Percentiles rank a stretch among this genome's conserved stretches.
Conservation (phyloP, 805 yeast genomes). For the Metschnikowia matae region DNA sequence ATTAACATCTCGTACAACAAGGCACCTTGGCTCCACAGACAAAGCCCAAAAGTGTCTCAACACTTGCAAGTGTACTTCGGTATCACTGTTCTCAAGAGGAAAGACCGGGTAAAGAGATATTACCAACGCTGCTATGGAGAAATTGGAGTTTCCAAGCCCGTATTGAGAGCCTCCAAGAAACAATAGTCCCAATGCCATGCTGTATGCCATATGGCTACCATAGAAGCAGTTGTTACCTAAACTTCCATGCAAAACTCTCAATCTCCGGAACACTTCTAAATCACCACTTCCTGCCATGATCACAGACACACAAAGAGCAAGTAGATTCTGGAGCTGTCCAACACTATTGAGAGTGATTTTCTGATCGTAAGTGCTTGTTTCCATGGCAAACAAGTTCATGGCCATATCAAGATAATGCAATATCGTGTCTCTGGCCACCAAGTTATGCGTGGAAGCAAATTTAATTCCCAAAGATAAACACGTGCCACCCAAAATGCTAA, state of each 20-base stretch:
- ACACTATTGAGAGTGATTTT: conserved; percentile 52
- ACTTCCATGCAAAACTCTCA: conserved; percentile 64
- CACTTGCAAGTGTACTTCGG: conserved; percentile 73
- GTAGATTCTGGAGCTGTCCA: conserved; percentile 50
- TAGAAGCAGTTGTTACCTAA: conserved; percentile 45
- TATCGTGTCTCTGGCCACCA: conserved; percentile 50
- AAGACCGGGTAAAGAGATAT: conserved; percentile 76
- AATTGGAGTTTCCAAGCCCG: conserved; percentile 61
- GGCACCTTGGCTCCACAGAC: conserved; percentile 74
- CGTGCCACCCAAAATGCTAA: conserved; percentile 68
- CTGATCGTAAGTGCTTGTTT: conserved; percentile 53
- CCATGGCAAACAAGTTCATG: conserved; percentile 39
- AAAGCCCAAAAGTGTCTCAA: conserved; percentile 88
- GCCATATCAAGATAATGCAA: conserved; percentile 52
- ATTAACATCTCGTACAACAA: conserved; percentile 69
- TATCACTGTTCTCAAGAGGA: conserved; percentile 42
- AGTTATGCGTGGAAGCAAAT: conserved; percentile 66
- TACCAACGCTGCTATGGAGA: conserved; percentile 65
- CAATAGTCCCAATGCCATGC: conserved; percentile 80
- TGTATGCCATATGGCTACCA: conserved; percentile 73
- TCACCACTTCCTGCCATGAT: conserved; percentile 94
- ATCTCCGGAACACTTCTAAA: conserved; percentile 65
- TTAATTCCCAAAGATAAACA: conserved; percentile 71
- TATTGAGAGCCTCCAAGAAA: conserved; percentile 92
- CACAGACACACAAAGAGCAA: conserved; percentile 63